phyloP scores from a whole-genome alignment of 345 rosid genomes.

The Noccaea caerulescens region DNA sequence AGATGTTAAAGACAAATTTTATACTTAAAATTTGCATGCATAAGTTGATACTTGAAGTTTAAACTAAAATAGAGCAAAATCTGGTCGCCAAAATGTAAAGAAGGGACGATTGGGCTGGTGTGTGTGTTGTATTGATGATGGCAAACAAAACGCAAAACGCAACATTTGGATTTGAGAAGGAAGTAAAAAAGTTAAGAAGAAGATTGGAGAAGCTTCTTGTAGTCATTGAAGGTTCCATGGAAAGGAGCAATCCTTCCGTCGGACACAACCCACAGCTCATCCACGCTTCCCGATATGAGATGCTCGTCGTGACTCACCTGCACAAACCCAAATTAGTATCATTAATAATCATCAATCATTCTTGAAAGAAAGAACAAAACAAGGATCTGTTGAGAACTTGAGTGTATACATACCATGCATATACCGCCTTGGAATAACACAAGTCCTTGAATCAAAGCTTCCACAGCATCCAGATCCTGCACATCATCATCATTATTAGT shows the following conservation, averaged over 20 bases:
- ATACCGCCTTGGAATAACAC: slow-evolving; percentile 97
- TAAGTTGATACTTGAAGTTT: no score
- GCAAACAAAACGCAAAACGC: slow-evolving; percentile 5
- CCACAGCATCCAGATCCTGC: slow-evolving; percentile 98
- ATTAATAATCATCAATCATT: no score
- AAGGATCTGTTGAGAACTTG: neutral
- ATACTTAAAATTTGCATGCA: no score
- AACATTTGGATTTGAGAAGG: neutral
- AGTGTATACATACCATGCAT: slow-evolving; percentile 63
- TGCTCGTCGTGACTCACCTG: slow-evolving; percentile 99
- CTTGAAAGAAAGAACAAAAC: no score
- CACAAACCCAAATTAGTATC: neutral
- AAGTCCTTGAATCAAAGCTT: slow-evolving; percentile 97
- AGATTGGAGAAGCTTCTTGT: slow-evolving; percentile 85
- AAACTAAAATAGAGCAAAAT: no score
- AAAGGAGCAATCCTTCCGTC: slow-evolving; percentile 78
- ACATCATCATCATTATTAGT: neutral
- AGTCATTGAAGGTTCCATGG: slow-evolving; percentile 85
- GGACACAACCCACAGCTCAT: slow-evolving; percentile 92
- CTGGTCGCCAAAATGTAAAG: no score
- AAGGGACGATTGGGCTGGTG: neutral
- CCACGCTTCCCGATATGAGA: slow-evolving; percentile 95
- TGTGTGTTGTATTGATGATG: neutral
- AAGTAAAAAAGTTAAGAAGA: slow-evolving; percentile 26
- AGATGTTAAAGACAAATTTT: no score